Evolutionary conservation across 2,329 filamentous ascomycete species (phyloP), one percentile per base, ranked within the genome.

Genomic region (Talaromyces marneffei): DNA sequence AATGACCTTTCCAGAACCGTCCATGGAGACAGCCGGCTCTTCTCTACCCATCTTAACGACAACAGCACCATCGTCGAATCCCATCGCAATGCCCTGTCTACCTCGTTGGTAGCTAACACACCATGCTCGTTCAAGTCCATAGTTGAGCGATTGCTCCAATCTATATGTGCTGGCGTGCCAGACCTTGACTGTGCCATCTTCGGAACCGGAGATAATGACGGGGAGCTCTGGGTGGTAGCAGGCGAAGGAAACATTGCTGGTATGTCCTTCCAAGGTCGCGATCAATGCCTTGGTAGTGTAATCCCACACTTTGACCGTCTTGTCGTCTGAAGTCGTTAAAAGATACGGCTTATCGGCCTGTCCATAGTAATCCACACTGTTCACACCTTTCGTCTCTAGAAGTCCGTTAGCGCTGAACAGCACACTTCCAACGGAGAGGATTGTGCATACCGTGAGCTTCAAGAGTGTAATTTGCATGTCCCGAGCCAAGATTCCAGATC

Each of bases 161-260:
- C 94, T 85, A 77, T 97, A 97, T 58, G 94, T 99, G 72, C 96
- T 97, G 66, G 93, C 92, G 74, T 99, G 92, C 94, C 94, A 99
- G 75, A 99, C 92, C 77, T 96, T 95, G 73, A 99, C 87, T 0
- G 92, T 96, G 66, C 93, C 93, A 76, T 99, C 94, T 77, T 99
- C 94, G 27, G 93, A 97, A 69, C 94, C 94, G 25, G 94, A 97
- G 61, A 99, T 93, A 71, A 99, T 99, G 66, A 99, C 88, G 2
- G 94, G 94, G 54, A 99, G 81, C 77, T 97, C 93, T 2, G 94
- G 94, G 77, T 99, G 94, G 74, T 97, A 99, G 77, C 92, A 95
- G 55, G 94, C 94, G 72, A 97, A 99, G 2, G 92, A 97, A 53
- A 99, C 94, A 71, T 99, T 99, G 77, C 92, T 96, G 31, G 92